These are phyloP conservation scores for Orbilia ellipsospora DNA, from an alignment of 2,329 filamentous ascomycete genomes.

Conservation along the genomic window DNA sequence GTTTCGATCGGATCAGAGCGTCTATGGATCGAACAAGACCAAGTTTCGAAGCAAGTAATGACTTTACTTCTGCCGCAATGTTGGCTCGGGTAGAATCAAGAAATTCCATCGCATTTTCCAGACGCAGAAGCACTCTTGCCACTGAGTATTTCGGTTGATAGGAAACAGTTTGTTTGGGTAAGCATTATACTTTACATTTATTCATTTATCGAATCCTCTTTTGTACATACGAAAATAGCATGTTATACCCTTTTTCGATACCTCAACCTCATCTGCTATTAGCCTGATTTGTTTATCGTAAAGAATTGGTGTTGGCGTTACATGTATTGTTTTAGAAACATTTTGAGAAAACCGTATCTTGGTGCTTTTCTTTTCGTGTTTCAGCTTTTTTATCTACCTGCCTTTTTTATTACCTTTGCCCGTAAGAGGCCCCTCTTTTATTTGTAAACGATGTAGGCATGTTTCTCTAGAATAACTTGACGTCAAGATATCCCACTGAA, in stretches of 20 bases:
- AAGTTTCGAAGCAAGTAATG: conserved; percentile 86
- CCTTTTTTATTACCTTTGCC: not conserved
- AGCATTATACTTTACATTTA: conserved; percentile 18
- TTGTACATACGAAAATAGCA: conserved; percentile 43
- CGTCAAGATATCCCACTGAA: too few species aligned
- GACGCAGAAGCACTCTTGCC: conserved; percentile 60
- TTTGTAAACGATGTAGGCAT: not conserved
- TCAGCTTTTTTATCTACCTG: too few species aligned
- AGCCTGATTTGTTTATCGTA: conserved; percentile 1
- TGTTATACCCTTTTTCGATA: conserved; percentile 50
- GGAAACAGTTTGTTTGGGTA: conserved; percentile 54
- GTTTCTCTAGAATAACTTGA: too few species aligned
- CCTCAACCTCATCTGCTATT: conserved; percentile 16
- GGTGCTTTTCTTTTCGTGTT: not conserved
- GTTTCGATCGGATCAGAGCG: conserved; percentile 85
- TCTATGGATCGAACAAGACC: conserved; percentile 87
- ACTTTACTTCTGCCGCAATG: conserved; percentile 90
- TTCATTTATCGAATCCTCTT: conserved; percentile 10
- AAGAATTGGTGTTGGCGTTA: conserved; percentile 24
- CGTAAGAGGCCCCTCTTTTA: too few species aligned
- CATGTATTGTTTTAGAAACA: conserved; percentile 2
- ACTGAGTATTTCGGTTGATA: conserved; percentile 61
- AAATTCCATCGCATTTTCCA: conserved; percentile 64
- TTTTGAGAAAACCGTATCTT: conserved; percentile 3
- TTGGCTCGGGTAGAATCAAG: conserved; percentile 84